These are phyloP conservation scores for Dryadomyces quercivorus DNA, from an alignment of 2,329 filamentous ascomycete genomes.

Conservation along the genomic window DNA sequence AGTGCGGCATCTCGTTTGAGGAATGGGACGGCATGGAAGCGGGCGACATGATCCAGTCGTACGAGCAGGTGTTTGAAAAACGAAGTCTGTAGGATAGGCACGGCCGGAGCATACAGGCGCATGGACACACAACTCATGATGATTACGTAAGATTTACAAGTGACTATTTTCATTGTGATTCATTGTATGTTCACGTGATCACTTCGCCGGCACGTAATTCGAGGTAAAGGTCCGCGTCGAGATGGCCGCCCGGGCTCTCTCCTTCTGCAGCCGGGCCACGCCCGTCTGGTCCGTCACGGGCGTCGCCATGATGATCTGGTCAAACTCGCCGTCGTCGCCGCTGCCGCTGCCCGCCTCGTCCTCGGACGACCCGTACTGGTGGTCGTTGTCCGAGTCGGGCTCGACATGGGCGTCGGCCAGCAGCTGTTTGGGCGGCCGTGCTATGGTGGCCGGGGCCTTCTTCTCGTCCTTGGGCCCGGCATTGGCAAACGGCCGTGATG, in stretches of 20 bases:
- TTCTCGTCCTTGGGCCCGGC: conserved; percentile 27
- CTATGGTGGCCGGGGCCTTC: conserved; percentile 52
- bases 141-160: not conserved
- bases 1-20: conserved; percentile 82
- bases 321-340: conserved; percentile 64
- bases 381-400: conserved; percentile 55
- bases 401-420: conserved; percentile 54
- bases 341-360: not conserved
- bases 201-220: conserved; percentile 28
- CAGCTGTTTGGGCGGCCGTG: conserved; percentile 34
- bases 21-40: conserved; percentile 65
- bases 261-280: conserved; percentile 41
- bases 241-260: conserved; percentile 33
- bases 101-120: conserved; percentile 4
- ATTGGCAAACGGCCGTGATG: conserved; percentile 77
- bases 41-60: conserved; percentile 81
- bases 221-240: conserved; percentile 41
- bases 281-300: conserved; percentile 81
- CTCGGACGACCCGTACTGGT: conserved; percentile 4
- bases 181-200: not conserved
- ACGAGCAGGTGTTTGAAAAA: conserved; percentile 67
- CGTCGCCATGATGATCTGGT: conserved; percentile 84
- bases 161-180: too few species aligned
- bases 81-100: conserved; percentile 32
- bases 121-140: not conserved